Evolutionary conservation across 805 yeast genomes (phyloP).

Genomic region (Saccharomycopsis fermentans): DNA sequence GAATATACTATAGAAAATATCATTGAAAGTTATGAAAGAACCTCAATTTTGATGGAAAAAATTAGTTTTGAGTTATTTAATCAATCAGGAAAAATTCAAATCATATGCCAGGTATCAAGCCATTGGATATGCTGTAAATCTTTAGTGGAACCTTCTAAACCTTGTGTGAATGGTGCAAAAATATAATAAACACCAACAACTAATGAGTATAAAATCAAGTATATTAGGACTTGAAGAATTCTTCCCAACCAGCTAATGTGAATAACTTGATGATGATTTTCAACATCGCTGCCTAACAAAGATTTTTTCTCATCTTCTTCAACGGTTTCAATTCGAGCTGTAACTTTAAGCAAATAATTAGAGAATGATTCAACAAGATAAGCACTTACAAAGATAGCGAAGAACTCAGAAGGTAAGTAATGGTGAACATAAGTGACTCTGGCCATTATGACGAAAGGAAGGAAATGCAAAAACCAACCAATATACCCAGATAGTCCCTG

Average conservation of each 20-base stretch:
- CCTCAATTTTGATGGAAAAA: too few species aligned
- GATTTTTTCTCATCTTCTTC: conserved; percentile 1
- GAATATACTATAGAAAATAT: background rate
- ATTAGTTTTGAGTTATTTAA: too few species aligned
- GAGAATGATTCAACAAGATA: conserved; percentile 36
- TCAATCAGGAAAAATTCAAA: too few species aligned
- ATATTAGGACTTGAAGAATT: conserved; percentile 22
- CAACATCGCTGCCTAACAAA: background rate
- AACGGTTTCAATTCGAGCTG: background rate
- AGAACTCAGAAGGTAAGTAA: conserved; percentile 88
- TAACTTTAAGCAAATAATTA: background rate
- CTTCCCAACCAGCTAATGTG: background rate
- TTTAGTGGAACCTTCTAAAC: conserved; percentile 45
- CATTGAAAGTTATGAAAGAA: too few species aligned
- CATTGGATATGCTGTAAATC: conserved; percentile 38
- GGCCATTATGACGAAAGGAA: conserved; percentile 88
- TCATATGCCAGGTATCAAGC: conserved; percentile 35
- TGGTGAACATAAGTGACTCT: conserved; percentile 97
- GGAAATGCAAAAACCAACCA: conserved; percentile 83
- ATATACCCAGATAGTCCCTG: conserved; percentile 79
- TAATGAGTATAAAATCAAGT: conserved; percentile 33
- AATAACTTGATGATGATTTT: background rate
- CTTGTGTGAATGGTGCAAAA: conserved; percentile 51
- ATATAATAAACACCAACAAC: conserved; percentile 45
- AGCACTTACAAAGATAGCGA: conserved; percentile 73